Conservation (phyloP, 2,329 filamentous ascomycete genomes). For the Penicillium sp. region DNA sequence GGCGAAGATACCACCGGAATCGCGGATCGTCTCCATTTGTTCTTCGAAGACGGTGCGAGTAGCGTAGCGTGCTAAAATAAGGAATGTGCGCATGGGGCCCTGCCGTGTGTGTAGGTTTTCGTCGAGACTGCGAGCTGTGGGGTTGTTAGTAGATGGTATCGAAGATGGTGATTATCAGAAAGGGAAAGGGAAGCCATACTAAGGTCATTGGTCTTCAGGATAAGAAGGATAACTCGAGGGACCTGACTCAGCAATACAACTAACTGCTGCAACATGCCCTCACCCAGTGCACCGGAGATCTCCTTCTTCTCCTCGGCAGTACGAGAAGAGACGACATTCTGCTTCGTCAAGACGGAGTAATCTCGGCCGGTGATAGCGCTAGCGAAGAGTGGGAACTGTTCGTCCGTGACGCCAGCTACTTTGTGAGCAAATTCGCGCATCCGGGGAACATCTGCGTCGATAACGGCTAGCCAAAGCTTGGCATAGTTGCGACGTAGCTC, state of each 20-base stretch:
- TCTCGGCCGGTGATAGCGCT: conserved; percentile 95
- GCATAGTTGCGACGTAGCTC: conserved; percentile 81
- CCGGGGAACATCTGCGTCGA: conserved; percentile 77
- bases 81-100: conserved; percentile 61
- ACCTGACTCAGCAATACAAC: conserved; percentile 86
- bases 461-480: conserved; percentile 94
- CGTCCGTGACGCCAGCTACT: conserved; percentile 83
- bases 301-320: conserved; percentile 77
- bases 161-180: background rate
- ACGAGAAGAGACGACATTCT: conserved; percentile 58
- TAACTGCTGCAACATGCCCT: conserved; percentile 84
- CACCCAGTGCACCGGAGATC: conserved; percentile 81
- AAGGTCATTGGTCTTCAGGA: conserved; percentile 96
- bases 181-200: conserved; percentile 51
- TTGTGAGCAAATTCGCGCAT: conserved; percentile 91
- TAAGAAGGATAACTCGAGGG: conserved; percentile 87
- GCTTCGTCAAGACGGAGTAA: conserved; percentile 69
- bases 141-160: conserved; percentile 6
- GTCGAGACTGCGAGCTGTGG: conserved; percentile 74
- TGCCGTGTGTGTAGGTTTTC: conserved; percentile 67
- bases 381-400: conserved; percentile 92
- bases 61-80: conserved; percentile 65
- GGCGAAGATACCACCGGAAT: conserved; percentile 51
- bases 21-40: conserved; percentile 52
- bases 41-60: conserved; percentile 64